Percentiles rank a stretch among this genome's conserved stretches.
phyloP scores from a whole-genome alignment of 176 grass and related monocot species.

The Tillandsia leiboldiana region DNA sequence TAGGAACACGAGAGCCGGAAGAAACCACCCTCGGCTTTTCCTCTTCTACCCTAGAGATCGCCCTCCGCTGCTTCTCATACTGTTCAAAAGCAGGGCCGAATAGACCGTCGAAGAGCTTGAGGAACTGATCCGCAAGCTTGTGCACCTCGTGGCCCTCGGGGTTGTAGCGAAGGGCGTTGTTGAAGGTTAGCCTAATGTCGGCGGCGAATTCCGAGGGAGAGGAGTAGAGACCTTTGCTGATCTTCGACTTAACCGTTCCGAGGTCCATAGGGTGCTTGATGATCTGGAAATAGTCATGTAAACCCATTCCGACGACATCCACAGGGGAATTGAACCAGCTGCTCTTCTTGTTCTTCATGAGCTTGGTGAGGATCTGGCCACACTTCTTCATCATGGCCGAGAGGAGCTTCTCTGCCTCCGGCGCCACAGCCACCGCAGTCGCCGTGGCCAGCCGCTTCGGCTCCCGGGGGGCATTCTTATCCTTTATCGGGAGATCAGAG shows the following conservation, averaged over 20 bases:
- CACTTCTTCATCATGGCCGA: constrained; percentile 56
- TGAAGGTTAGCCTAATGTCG: constrained; percentile 71
- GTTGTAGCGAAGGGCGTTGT: constrained; percentile 85
- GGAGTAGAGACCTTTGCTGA: constrained; percentile 41
- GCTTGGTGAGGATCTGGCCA: constrained; percentile 51
- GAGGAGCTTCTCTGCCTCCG: constrained; percentile 25
- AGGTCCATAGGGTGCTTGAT: constrained; percentile 88
- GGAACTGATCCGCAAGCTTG: constrained; percentile 57
- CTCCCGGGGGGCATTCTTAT: not conserved
- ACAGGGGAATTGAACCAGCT: constrained; percentile 89
- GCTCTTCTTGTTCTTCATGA: constrained; percentile 81
- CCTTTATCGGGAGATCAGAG: not conserved
- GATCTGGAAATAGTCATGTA: constrained; percentile 74
- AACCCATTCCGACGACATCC: constrained; percentile 47
- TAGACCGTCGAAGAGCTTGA: constrained; percentile 47
- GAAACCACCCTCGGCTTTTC: constrained; percentile 2
- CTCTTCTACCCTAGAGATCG: not conserved
- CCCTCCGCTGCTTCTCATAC: constrained; percentile 46
- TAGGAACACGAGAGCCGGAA: not conserved
- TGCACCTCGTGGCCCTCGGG: constrained; percentile 55
- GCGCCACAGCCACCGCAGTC: not conserved
- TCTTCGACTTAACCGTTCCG: constrained; percentile 46
- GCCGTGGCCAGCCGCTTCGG: not conserved
- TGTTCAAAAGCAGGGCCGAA: constrained; percentile 23
- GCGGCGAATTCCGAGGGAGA: constrained; percentile 48